Conservation (phyloP, 2,329 filamentous ascomycete genomes). For the Penicillium hordei region DNA sequence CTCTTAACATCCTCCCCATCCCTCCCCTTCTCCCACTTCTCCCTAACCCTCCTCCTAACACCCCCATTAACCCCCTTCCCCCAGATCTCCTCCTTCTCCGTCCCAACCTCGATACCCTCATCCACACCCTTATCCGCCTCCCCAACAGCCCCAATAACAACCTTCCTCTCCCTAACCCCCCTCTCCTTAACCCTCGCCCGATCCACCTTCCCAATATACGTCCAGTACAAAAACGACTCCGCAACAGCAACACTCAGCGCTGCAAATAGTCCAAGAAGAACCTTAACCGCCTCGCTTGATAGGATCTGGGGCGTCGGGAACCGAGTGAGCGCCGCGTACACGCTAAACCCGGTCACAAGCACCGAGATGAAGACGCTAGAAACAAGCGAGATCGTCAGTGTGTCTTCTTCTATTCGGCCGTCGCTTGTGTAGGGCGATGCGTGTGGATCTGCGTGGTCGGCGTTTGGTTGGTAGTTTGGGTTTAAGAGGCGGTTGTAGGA, state of each 20-base stretch:
- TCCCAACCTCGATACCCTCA: constrained; percentile 3
- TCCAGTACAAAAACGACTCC: constrained; percentile 49
- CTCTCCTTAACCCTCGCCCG: constrained; percentile 41
- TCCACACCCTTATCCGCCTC: not conserved
- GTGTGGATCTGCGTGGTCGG: constrained; percentile 45
- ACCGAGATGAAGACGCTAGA: constrained; percentile 89
- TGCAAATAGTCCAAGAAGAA: constrained; percentile 42
- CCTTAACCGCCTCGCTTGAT: constrained; percentile 37
- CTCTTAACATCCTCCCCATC: constrained; percentile 8
- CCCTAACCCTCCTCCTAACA: constrained; percentile 21
- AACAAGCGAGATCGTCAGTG: constrained; percentile 60
- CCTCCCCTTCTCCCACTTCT: constrained; percentile 28
- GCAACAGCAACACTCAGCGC: constrained; percentile 48
- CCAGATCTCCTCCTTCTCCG: constrained; percentile 25
- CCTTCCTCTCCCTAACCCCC: constrained; percentile 39
- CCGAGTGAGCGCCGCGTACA: constrained; percentile 45
- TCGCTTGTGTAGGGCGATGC: constrained; percentile 2
- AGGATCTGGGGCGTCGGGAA: constrained; percentile 39
- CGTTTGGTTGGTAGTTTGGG: constrained; percentile 56
- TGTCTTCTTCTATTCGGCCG: constrained; percentile 27
- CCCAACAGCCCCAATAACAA: constrained; percentile 15
- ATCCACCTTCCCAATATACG: constrained; percentile 47
- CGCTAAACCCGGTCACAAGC: constrained; percentile 59
- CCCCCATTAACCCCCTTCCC: constrained; percentile 26
- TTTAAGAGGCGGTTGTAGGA: constrained; percentile 74